Evolutionary conservation across 2,329 filamentous ascomycete genomes (phyloP).

Genomic region (Epichloe sp.): DNA sequence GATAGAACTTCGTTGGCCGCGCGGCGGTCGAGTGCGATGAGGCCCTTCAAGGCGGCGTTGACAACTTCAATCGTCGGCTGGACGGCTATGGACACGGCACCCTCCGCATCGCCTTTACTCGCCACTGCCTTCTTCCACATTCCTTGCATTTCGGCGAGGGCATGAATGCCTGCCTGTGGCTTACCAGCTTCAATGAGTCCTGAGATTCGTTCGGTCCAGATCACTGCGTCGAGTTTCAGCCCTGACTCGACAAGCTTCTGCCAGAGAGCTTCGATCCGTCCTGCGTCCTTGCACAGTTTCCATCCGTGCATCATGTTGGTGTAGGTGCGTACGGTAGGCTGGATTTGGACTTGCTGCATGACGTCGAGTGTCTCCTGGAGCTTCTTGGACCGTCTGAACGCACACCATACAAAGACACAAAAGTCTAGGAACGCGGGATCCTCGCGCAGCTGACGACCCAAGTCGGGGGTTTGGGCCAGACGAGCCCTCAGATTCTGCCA

Average conservation of each 20-base stretch:
- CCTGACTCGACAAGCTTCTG: slow-evolving; percentile 42
- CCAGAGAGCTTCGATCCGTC: slow-evolving; percentile 57
- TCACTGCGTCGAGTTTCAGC: slow-evolving; percentile 45
- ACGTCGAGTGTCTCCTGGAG: slow-evolving; percentile 25
- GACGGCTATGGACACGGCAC: slow-evolving; percentile 27
- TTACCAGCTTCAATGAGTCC: slow-evolving; percentile 46
- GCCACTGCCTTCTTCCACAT: slow-evolving; percentile 37
- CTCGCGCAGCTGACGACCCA: slow-evolving; percentile 17
- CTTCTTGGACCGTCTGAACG: slow-evolving; percentile 15
- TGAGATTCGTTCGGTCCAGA: slow-evolving; percentile 60
- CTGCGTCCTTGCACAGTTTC: slow-evolving; percentile 41
- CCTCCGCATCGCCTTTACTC: slow-evolving; percentile 11
- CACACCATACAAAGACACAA: slow-evolving; percentile 28
- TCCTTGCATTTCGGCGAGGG: slow-evolving; percentile 52
- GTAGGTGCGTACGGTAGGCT: slow-evolving; percentile 54
- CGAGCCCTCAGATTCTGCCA: slow-evolving; percentile 20
- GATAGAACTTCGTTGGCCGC: slow-evolving; percentile 40
- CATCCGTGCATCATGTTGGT: slow-evolving; percentile 62
- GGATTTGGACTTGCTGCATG: slow-evolving; percentile 35
- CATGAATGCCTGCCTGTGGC: slow-evolving; percentile 42
- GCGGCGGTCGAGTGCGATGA: slow-evolving; percentile 38
- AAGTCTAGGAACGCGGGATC: slow-evolving; percentile 25
- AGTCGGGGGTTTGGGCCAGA: slow-evolving; percentile 12
- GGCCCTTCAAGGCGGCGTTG: slow-evolving; percentile 55
- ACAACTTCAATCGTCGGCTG: slow-evolving; percentile 51